Percentiles rank a stretch among this genome's conserved stretches.
Evolutionary conservation across 768 basidiomycete genomes (phyloP).

Genomic region (Phanerochaete carnosa): DNA sequence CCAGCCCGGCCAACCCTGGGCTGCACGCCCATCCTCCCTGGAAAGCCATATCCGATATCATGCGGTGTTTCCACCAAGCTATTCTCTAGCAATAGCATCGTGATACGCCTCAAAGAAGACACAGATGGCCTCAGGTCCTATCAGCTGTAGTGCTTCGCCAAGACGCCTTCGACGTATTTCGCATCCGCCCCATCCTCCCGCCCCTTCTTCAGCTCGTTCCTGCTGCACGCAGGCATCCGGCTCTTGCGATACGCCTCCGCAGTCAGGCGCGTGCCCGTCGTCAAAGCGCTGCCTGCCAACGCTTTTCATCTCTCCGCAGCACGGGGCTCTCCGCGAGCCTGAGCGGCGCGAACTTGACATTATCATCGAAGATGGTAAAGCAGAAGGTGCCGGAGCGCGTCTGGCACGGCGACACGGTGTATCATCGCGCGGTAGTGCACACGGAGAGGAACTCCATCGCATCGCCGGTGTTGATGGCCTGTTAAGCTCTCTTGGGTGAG

Average conservation of each 20-base stretch:
- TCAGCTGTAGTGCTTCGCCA: slow-evolving; percentile 60
- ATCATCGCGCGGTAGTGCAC: slow-evolving; percentile 59
- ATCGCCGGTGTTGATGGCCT: slow-evolving; percentile 61
- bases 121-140: too few relatives aligned
- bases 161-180: slow-evolving; percentile 51
- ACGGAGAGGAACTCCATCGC: slow-evolving; percentile 59
- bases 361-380: slow-evolving; percentile 51
- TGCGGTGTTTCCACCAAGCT: too few relatives aligned
- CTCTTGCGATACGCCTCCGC: slow-evolving; percentile 52
- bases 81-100: too few relatives aligned
- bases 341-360: slow-evolving; percentile 43
- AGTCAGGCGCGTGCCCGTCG: slow-evolving; percentile 42
- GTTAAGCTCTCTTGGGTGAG: not conserved
- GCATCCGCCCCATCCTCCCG: slow-evolving; percentile 46
- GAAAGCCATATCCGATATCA: too few relatives aligned
- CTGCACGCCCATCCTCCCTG: too few relatives aligned
- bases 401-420: slow-evolving; percentile 58
- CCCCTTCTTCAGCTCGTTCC: slow-evolving; percentile 37
- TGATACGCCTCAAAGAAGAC: too few relatives aligned
- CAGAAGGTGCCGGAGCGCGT: slow-evolving; percentile 58
- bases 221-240: slow-evolving; percentile 50
- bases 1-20: too few relatives aligned
- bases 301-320: slow-evolving; percentile 43
- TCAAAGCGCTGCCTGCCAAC: slow-evolving; percentile 30
- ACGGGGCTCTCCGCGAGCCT: slow-evolving; percentile 47